Conservation (phyloP, 1,284 basidiomycete genomes). For the Cronartium quercuum region DNA sequence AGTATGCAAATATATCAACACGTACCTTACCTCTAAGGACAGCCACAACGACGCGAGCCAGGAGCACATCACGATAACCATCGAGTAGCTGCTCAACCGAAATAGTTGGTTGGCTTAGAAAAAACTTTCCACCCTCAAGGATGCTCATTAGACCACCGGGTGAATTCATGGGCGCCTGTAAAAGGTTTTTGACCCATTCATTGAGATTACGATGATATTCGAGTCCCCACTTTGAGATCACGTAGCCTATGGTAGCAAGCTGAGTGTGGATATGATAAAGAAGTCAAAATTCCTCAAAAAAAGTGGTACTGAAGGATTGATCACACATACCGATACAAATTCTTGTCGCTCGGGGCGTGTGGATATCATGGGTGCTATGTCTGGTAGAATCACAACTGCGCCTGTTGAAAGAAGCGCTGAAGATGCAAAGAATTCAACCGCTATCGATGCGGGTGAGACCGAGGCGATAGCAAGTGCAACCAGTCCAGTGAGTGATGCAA, state of each 20-base stretch:
- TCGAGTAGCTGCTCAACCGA: background rate
- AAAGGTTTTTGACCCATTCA: background rate
- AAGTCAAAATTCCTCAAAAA: background rate
- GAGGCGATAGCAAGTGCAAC: background rate
- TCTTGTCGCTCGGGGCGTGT: background rate
- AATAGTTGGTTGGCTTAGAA: background rate
- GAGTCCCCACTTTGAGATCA: background rate
- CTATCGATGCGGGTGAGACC: background rate
- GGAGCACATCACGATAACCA: background rate
- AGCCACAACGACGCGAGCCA: background rate
- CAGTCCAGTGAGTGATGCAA: background rate
- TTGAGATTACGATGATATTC: background rate
- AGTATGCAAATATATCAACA: background rate
- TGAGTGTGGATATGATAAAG: background rate
- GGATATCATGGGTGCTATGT: background rate
- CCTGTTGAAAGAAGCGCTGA: background rate
- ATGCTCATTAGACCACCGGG: conserved; percentile 26
- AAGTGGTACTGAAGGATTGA: background rate
- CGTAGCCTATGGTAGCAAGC: background rate
- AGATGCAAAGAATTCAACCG: background rate
- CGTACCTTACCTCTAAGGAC: conserved; percentile 21
- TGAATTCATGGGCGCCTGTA: background rate
- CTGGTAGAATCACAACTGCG: background rate
- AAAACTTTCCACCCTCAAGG: background rate
- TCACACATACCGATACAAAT: background rate